Evolutionary conservation across 495 filamentous ascomycete species (phyloP), one percentile per base, ranked within the genome.

Genomic region (Parachaetomium inaequale): DNA sequence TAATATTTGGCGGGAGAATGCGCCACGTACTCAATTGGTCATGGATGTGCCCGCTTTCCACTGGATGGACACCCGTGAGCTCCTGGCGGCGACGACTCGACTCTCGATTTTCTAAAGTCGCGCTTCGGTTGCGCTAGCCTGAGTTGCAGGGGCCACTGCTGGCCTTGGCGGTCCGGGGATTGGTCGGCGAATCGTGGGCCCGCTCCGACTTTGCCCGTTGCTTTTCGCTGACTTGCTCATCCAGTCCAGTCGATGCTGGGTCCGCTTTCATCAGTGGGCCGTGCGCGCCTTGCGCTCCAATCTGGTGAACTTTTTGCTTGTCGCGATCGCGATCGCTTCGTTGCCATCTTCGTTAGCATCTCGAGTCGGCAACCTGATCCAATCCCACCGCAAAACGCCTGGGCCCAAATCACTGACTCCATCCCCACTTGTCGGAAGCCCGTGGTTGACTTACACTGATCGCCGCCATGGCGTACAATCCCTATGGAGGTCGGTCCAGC

Each of bases 391-490:
- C 31, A 25, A 38, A 42, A 15, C n/a, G 19, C 25, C 32, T 15
- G 36, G 36, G 12, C 14, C 17, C 19, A 29, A 19, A 23, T 6
- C 10, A 46, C 42, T 3, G 12, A n/a, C n/a, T 15, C 12, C 36
- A 40, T 40, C 36, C 45, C 34, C 6, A 23, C 45, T 32, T 28
- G 17, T 38, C 11, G 17, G 7, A 17, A 32, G 7, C 31, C 46
- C 53, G 12, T 53, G 31, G 15, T 17, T 26, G 31, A 21, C n/a
- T 36, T 40, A 55, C 17, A 0, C 1, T 19, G 0, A 31, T 51
- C 46, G 34, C 62, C 68, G 70, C 55, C 68, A 83, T 76, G 73
- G 87, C 92, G 75, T 93, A 91, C 75, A 91, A 92, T 76, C 86
- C 84, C 34, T 93, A 92, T 70, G 87, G 86, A 82, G 79, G 90